Base-by-base conservation (phyloP, 768 basidiomycete species). In the Chalciporus sphaerocephalus region DNA sequence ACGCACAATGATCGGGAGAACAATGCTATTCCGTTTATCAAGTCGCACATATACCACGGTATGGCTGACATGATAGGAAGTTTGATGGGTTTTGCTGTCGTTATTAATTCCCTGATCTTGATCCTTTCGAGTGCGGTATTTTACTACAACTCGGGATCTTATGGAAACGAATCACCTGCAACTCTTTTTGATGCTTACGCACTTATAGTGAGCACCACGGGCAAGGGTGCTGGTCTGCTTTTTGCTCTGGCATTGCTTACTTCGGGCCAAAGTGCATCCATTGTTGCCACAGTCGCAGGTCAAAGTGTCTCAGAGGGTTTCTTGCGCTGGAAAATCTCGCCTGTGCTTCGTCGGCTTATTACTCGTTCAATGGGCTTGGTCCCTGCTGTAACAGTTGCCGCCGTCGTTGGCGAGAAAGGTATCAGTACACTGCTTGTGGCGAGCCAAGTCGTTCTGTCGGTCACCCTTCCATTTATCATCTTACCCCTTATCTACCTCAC, bases 221-320 rank as follows among this genome's bases (percentile, higher is more conserved):
- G 92, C 5, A 69, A 77, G 61, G 74, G 88, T 32, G 84, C 90
- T 7, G 93, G 87, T 0, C 79, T 81, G n/a, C 67, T 96, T 32
- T 97, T 96, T 56, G 93, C 94, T 2, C 60, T 97, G 33, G 90
- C 89, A 2, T 69, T 97, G 12, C 75, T 97, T 11, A 81, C 84
- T 25, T 74, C 91, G 2, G 93, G 94, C 2, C 92, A 96, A 74
- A 88, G 88, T 52, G 88, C 94, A 0, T 87, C 86, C 7, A 77
- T 96, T 40, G 85, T 95, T 4, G 92, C 90, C 9, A 96, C 92
- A 0, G 76, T 95, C 11, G 85, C 90, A 1, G 92, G 92, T 0
- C 93, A 96, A 65, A 85, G 89, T 17, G 85, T 97, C 30, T 83
- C 83, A 0, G 92, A 96, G 65, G 92, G 93, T 0, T 92, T 93